Evolutionary conservation across 352 stramenopile genomes (phyloP).

Genomic region (Phytophthora sp.): DNA sequence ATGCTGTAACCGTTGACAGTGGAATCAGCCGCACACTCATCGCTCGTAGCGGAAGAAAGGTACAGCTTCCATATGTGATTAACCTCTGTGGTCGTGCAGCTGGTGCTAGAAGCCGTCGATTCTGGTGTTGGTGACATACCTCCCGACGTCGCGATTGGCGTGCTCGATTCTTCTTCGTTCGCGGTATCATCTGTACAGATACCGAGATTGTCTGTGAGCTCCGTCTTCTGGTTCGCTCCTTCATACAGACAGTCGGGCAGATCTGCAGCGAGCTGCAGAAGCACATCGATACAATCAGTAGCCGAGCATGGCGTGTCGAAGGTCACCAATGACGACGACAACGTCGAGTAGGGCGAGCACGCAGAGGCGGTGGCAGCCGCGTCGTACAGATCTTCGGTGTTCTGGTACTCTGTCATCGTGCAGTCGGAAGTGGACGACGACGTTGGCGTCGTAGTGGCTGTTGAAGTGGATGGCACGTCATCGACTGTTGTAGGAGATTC

Average conservation of each 20-base stretch:
- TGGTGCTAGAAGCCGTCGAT: constrained; percentile 22
- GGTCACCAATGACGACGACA: constrained; percentile 6
- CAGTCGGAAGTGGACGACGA: constrained; percentile 31
- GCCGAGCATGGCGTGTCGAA: constrained; percentile 31
- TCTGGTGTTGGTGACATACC: constrained; percentile 6
- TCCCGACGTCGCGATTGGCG: constrained; percentile 6
- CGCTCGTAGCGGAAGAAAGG: constrained; percentile 27
- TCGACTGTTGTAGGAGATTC: constrained; percentile 15
- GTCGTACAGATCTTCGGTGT: constrained; percentile 20
- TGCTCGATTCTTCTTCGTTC: constrained; percentile 1
- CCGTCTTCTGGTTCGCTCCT: constrained; percentile 27
- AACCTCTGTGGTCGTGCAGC: constrained; percentile 25
- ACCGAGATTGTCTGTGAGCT: constrained; percentile 20
- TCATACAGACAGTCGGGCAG: constrained; percentile 32
- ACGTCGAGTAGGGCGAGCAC: constrained; percentile 27
- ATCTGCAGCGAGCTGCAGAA: constrained; percentile 16
- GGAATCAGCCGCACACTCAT: constrained; percentile 34
- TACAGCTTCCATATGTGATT: constrained; percentile 31
- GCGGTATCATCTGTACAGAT: constrained; percentile 16
- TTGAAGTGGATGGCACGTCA: not conserved
- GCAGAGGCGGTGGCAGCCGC: constrained; percentile 21
- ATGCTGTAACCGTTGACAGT: constrained; percentile 31
- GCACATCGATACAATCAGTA: constrained; percentile 21
- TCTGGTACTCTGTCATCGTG: constrained; percentile 20
- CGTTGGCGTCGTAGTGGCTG: not conserved